Percentiles rank a stretch among this genome's conserved stretches.
Evolutionary conservation across 2,329 filamentous ascomycete genomes (phyloP).

Genomic region (Paecilomyces dactylethromorphus): DNA sequence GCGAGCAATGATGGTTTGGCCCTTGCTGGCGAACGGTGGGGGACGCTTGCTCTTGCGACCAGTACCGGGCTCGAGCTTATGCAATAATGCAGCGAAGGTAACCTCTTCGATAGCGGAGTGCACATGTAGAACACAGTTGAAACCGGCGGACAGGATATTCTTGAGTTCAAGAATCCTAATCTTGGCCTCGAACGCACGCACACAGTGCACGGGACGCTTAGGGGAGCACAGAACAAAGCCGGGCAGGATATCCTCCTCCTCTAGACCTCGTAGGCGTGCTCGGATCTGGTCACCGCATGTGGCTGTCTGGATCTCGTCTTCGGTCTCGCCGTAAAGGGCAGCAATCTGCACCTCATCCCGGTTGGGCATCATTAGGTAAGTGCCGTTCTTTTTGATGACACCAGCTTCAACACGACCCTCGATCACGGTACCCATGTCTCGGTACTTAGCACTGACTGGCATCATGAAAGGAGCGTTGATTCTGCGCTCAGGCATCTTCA

Average conservation of each 20-base stretch:
- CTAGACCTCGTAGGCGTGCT: constrained; percentile 83
- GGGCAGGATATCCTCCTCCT: constrained; percentile 93
- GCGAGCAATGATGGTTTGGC: constrained; percentile 82
- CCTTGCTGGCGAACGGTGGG: constrained; percentile 77
- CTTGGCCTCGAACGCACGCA: constrained; percentile 86
- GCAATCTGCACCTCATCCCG: constrained; percentile 72
- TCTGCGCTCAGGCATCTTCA: constrained; percentile 91
- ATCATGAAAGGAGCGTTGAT: constrained; percentile 99
- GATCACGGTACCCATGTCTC: constrained; percentile 93
- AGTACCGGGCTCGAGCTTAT: constrained; percentile 94
- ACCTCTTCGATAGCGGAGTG: constrained; percentile 98
- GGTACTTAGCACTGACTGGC: constrained; percentile 92
- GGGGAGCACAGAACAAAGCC: constrained; percentile 95
- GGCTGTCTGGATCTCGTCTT: constrained; percentile 77
- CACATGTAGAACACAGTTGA: constrained; percentile 96
- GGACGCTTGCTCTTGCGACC: constrained; percentile 87
- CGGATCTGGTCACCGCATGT: constrained; percentile 94
- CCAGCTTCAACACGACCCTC: constrained; percentile 97
- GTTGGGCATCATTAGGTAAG: constrained; percentile 92
- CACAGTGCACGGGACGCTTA: constrained; percentile 87
- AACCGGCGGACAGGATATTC: constrained; percentile 86
- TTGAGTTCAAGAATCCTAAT: constrained; percentile 93
- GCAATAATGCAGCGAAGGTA: constrained; percentile 78
- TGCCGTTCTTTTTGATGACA: constrained; percentile 83
- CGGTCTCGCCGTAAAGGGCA: constrained; percentile 88